Conservation (phyloP, 805 yeast species). For the Candida arabinofermentans region DNA sequence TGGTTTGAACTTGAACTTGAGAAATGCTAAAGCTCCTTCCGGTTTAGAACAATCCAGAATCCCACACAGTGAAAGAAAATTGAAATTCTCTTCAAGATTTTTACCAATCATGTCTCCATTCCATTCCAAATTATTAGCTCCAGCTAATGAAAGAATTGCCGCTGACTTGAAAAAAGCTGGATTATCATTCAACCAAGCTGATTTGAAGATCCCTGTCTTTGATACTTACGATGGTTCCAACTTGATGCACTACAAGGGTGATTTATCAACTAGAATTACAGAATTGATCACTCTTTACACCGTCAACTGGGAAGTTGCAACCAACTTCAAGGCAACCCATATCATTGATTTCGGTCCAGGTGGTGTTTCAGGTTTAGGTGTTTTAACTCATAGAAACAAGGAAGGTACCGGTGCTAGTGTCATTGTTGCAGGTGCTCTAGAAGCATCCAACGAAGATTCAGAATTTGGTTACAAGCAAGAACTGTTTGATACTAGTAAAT, state of each 20-base stretch:
- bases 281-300: conserved; percentile 83
- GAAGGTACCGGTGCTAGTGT: conserved; percentile 98
- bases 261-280: conserved; percentile 65
- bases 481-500: conserved; percentile 66
- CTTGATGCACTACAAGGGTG: conserved; percentile 51
- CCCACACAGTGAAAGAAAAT: conserved; percentile 90
- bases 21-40: conserved; percentile 91
- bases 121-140: conserved; percentile 82
- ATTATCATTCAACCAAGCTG: conserved; percentile 50
- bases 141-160: conserved; percentile 64
- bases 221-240: conserved; percentile 87
- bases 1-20: conserved; percentile 87
- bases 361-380: conserved; percentile 95
- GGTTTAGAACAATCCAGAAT: conserved; percentile 95
- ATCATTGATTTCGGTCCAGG: conserved; percentile 98
- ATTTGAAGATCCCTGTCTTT: conserved; percentile 78
- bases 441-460: conserved; percentile 58
- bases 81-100: conserved; percentile 89
- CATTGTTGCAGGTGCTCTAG: conserved; percentile 90
- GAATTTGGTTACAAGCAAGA: conserved; percentile 97
- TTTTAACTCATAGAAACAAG: conserved; percentile 92
- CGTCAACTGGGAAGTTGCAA: conserved; percentile 93
- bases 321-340: conserved; percentile 78
- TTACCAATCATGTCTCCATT: conserved; percentile 95
- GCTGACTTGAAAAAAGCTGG: conserved; percentile 60